Percentiles rank a stretch among this genome's conserved stretches.
Conservation (phyloP, 306 rosid species). For the Citrullus colocynthis region DNA sequence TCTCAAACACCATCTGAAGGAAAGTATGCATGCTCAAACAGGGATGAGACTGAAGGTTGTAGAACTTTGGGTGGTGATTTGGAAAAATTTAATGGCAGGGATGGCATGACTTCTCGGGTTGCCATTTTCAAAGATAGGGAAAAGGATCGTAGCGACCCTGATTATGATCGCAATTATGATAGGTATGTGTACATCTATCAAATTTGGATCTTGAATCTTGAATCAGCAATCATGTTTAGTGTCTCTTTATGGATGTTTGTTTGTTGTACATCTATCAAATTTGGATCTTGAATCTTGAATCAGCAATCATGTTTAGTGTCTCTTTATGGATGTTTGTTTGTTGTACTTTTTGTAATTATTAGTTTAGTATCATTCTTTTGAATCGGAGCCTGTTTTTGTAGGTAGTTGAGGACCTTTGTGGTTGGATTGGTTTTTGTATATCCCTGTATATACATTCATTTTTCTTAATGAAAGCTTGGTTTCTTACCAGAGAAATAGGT, state of each 20-base stretch:
- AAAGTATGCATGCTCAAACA: constrained; percentile 41
- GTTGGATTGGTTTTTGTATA: not conserved
- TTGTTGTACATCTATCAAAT: not conserved
- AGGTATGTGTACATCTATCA: constrained; percentile 30
- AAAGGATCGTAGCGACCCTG: constrained; percentile 88
- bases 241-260: too few relatives aligned
- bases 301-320: not conserved
- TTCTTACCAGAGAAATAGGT: too few relatives aligned
- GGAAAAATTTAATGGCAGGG: constrained; percentile 67
- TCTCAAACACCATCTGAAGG: constrained; percentile 51
- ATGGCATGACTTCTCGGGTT: constrained; percentile 59
- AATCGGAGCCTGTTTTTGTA: too few relatives aligned
- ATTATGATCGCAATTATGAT: constrained; percentile 78
- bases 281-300: not conserved
- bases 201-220: not conserved
- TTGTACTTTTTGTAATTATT: too few relatives aligned
- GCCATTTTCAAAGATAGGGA: constrained; percentile 93
- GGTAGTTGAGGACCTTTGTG: too few relatives aligned
- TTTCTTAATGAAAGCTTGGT: too few relatives aligned
- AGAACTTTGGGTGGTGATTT: constrained; percentile 60
- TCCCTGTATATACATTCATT: too few relatives aligned
- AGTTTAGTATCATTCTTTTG: too few relatives aligned
- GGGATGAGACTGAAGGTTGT: constrained; percentile 44
- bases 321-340: too few relatives aligned
- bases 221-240: not conserved